Conservation (phyloP, 371 early-diverging fungal genomes). For the Apophysomyces ossiformis region DNA sequence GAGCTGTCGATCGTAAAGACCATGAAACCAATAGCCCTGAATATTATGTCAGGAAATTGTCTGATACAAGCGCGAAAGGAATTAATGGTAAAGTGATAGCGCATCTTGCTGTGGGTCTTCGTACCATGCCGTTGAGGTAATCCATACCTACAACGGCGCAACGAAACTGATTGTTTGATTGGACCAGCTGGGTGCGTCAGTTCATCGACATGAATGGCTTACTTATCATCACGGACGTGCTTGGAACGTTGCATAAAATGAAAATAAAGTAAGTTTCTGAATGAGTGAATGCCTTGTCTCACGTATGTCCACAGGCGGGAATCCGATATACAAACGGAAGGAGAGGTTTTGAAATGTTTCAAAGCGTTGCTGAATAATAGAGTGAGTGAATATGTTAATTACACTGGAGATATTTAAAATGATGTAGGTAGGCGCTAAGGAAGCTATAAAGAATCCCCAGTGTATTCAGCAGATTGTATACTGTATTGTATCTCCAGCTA, state of each 20-base stretch:
- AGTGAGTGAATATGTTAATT: conserved; percentile 26
- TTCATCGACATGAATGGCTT: conserved; percentile 77
- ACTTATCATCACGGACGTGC: conserved; percentile 64
- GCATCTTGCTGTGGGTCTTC: conserved; percentile 65
- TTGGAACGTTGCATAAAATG: conserved; percentile 56
- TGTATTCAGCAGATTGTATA: conserved; percentile 76
- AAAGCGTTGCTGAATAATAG: conserved; percentile 78
- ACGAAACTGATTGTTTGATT: conserved; percentile 19
- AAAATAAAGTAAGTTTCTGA: conserved; percentile 42
- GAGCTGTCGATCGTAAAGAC: conserved; percentile 6
- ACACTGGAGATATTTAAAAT: background rate
- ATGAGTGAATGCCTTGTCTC: background rate
- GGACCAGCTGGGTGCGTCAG: conserved; percentile 59
- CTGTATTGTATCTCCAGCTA: conserved; percentile 76
- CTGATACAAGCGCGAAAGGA: conserved; percentile 58
- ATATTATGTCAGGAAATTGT: conserved; percentile 36
- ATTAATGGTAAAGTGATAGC: conserved; percentile 59
- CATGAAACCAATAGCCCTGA: conserved; percentile 5
- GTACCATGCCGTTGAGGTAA: conserved; percentile 81
- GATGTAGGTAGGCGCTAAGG: conserved; percentile 75
- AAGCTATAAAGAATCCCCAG: conserved; percentile 71
- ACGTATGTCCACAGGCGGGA: conserved; percentile 51
- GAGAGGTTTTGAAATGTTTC: conserved; percentile 80
- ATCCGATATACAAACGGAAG: conserved; percentile 69
- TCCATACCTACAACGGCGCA: background rate